Conservation (phyloP, 768 basidiomycete species). For the Bullera alba region DNA sequence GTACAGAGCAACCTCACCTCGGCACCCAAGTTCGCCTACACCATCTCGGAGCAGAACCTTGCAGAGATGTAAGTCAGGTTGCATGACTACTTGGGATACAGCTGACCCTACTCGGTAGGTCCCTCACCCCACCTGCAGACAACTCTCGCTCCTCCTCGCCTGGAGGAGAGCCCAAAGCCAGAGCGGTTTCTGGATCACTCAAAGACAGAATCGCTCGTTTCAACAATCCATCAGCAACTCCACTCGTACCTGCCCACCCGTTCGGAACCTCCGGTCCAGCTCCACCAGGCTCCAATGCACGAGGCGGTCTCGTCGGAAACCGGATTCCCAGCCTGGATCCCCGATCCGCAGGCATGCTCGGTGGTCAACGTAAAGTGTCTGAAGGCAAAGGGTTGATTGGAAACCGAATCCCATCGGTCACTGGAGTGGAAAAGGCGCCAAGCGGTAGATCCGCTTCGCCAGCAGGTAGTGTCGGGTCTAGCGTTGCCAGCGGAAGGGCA, state of each 20-base stretch:
- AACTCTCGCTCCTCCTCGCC: constrained; percentile 22
- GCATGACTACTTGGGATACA: too few species aligned
- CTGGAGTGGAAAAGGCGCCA: neutral
- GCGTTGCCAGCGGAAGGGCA: constrained; percentile 7
- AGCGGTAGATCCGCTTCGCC: constrained; percentile 26
- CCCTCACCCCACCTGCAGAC: constrained; percentile 13
- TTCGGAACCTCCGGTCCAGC: constrained; percentile 19
- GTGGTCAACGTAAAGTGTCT: constrained; percentile 14
- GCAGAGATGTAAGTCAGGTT: too few species aligned
- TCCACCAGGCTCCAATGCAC: neutral
- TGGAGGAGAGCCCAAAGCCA: constrained; percentile 5
- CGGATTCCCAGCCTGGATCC: constrained; percentile 35
- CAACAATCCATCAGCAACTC: constrained; percentile 35
- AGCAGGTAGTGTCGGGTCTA: constrained; percentile 25
- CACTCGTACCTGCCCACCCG: constrained; percentile 31
- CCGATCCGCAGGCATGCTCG: constrained; percentile 23
- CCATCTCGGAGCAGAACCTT: too few species aligned
- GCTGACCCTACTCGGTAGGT: constrained; percentile 4
- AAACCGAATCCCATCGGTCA: constrained; percentile 24
- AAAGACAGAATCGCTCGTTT: constrained; percentile 42
- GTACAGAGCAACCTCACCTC: too few species aligned
- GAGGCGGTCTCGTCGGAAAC: constrained; percentile 33
- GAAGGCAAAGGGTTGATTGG: constrained; percentile 31
- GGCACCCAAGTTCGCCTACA: too few species aligned
- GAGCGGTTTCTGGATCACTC: constrained; percentile 35